Percentiles rank a stretch among this genome's conserved stretches.
These are phyloP conservation scores for Pseudogymnoascus pannorum DNA, from an alignment of 2,329 filamentous ascomycete species.

Conservation along the genomic window DNA sequence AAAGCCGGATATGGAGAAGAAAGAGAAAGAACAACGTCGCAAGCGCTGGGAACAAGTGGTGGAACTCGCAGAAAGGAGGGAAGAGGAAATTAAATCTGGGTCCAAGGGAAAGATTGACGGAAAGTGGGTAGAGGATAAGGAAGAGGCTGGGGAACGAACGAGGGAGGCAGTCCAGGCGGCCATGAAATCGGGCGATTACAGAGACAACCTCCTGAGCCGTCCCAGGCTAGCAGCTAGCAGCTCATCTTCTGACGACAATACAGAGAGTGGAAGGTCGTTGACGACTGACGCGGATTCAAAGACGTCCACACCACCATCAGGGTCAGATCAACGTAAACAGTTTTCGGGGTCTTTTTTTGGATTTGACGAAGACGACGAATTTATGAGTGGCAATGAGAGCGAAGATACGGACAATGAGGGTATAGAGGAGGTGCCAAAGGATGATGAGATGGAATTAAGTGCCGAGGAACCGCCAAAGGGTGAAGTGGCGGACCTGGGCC, in stretches of 20 bases:
- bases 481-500: constrained; percentile 14
- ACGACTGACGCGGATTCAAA: constrained; percentile 25
- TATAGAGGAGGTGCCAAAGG: constrained; percentile 20
- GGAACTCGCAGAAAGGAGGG: constrained; percentile 71
- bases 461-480: constrained; percentile 19
- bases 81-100: constrained; percentile 75
- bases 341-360: constrained; percentile 54
- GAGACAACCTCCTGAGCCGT: constrained; percentile 51
- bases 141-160: constrained; percentile 79
- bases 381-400: constrained; percentile 61
- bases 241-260: constrained; percentile 31
- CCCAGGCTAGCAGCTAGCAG: constrained; percentile 28
- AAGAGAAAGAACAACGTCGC: constrained; percentile 79
- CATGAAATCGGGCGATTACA: constrained; percentile 57
- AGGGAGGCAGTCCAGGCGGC: constrained; percentile 65
- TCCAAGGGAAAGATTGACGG: constrained; percentile 68
- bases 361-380: constrained; percentile 74
- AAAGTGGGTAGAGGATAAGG: constrained; percentile 92
- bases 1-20: constrained; percentile 94
- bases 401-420: constrained; percentile 22
- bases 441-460: constrained; percentile 18
- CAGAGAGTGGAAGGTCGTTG: constrained; percentile 28
- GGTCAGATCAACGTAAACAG: constrained; percentile 30
- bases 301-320: constrained; percentile 43
- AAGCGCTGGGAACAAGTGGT: constrained; percentile 86